phyloP scores from a whole-genome alignment of 352 stramenopile genomes.

The Globisporangium paroecandrum region DNA sequence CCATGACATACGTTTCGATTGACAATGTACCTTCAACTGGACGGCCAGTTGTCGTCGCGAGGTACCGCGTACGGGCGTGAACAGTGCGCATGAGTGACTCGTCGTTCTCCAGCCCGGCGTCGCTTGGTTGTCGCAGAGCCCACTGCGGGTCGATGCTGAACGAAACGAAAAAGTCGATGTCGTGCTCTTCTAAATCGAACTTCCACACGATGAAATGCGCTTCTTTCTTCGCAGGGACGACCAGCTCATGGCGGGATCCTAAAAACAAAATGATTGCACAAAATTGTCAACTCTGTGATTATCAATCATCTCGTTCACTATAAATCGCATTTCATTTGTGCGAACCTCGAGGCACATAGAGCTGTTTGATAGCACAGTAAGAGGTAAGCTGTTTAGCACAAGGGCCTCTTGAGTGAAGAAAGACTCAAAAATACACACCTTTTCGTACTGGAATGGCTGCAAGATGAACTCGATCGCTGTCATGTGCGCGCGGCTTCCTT shows the following conservation, averaged over 20 bases:
- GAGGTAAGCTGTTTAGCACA: not conserved
- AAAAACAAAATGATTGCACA: conserved; percentile 8
- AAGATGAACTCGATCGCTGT: conserved; percentile 83
- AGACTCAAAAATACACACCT: conserved; percentile 22
- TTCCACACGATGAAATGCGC: conserved; percentile 78
- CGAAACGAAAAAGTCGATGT: conserved; percentile 73
- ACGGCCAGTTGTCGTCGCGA: conserved; percentile 38
- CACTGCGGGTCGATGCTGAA: conserved; percentile 30
- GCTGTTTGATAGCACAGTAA: not conserved
- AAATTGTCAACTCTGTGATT: not conserved
- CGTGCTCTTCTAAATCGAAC: conserved; percentile 79
- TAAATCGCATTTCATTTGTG: not conserved
- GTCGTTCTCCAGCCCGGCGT: conserved; percentile 21
- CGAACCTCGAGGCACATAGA: conserved; percentile 20
- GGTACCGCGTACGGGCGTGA: conserved; percentile 60
- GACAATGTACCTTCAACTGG: conserved; percentile 45
- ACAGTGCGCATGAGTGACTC: conserved; percentile 42
- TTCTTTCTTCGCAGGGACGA: conserved; percentile 37
- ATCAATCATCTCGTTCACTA: not conserved
- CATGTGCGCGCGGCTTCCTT: conserved; percentile 57
- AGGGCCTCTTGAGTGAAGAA: too few species aligned
- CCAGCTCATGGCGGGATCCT: conserved; percentile 56
- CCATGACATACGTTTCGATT: not conserved
- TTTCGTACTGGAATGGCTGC: conserved; percentile 73
- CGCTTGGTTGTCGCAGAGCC: conserved; percentile 23